Evolutionary conservation across 257 asterid genomes (phyloP), one percentile per base, ranked within the genome.

Genomic region (Craterostigma plantagineum): DNA sequence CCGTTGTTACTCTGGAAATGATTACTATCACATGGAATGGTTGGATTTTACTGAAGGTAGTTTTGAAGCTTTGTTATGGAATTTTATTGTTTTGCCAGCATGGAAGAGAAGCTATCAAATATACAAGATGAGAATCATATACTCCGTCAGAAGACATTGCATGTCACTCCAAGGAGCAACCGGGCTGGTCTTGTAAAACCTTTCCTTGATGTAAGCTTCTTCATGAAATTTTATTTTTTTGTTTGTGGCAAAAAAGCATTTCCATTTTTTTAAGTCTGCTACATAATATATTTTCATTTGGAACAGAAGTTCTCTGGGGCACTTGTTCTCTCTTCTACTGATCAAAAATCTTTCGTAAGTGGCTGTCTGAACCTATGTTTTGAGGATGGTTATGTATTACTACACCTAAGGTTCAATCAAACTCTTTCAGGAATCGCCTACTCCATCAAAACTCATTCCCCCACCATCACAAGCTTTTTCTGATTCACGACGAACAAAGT

Each of bases 381-480:
- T 23, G 30, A 2, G 30, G 30, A 23, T 23, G 30, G 30, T 23
- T 23, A 23, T 23, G 6, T 23, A 6, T 23, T 6, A 23, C 30
- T 6, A 23, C 30, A 23, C 30, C n/a, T 23, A 23, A 23, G 30
- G 30, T 23, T 23, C 30, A 10, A 36, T 50, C 18, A 68, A 44
- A 52, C 57, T 59, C 45, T 46, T 63, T 38, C 73, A 90, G 99
- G 99, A 90, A 60, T 72, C 99, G 43, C 95, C 99, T 35, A 80
- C 95, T 48, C 95, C 99, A 16, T 72, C 95, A 60, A 90, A 83
- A 77, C 57, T 60, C 34, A 60, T 90, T 39, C 59, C 67, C 30
- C 86, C 92, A 14, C 52, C 63, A 12, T 55, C 86, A n/a, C 92
- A 73, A 56, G 91, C 91, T 38, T 71, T 75, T 59, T 72, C 99